phyloP scores from a whole-genome alignment of 805 yeast genomes.

The Wickerhamomyces chaumierensis region DNA sequence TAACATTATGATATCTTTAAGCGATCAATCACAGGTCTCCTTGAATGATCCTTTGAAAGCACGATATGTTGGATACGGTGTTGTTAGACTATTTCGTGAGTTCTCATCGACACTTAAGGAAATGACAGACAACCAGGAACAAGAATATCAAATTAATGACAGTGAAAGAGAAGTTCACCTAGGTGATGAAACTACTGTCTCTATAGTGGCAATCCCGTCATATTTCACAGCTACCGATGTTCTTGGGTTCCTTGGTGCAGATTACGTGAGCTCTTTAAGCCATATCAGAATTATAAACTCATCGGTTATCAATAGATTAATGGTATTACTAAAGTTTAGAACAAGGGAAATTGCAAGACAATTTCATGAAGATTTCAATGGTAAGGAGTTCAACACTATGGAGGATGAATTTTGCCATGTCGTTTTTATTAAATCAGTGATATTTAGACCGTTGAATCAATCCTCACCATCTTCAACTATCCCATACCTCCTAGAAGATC shows the following conservation, averaged over 20 bases:
- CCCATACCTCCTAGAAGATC: constrained; percentile 65
- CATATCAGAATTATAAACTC: constrained; percentile 68
- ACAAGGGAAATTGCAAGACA: constrained; percentile 41
- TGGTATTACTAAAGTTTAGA: constrained; percentile 69
- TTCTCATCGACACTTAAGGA: constrained; percentile 4
- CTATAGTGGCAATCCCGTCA: constrained; percentile 78
- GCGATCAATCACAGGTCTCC: not conserved
- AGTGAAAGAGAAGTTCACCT: constrained; percentile 25
- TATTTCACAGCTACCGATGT: constrained; percentile 81
- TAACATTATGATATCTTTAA: constrained; percentile 11
- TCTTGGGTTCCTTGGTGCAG: constrained; percentile 68
- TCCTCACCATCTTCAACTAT: constrained; percentile 24
- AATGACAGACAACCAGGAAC: not conserved
- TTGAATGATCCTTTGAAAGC: constrained; percentile 26
- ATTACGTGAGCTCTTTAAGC: constrained; percentile 39
- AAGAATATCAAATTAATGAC: constrained; percentile 17
- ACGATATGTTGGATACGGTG: constrained; percentile 60
- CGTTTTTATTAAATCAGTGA: constrained; percentile 41
- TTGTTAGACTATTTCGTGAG: constrained; percentile 55
- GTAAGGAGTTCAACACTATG: constrained; percentile 70
- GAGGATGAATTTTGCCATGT: constrained; percentile 83
- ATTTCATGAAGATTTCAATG: constrained; percentile 59
- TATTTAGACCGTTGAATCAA: constrained; percentile 15
- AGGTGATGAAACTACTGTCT: constrained; percentile 51
- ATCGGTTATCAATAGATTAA: constrained; percentile 53